phyloP scores from a whole-genome alignment of 495 filamentous ascomycete species.

The Penicillium macrosclerotiorum region DNA sequence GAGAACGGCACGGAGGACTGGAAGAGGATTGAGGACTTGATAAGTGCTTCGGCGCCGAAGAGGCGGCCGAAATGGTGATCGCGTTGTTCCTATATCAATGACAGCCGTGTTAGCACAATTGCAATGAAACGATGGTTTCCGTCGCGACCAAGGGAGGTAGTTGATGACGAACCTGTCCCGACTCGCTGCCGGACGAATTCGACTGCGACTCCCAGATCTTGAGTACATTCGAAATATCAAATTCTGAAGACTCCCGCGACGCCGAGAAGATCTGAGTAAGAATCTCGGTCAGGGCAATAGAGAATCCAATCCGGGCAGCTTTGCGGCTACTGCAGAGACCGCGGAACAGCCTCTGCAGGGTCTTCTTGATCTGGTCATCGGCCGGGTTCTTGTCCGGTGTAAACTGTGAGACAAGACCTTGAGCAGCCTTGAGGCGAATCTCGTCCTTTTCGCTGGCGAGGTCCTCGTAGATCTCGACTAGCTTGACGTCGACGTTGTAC shows the following conservation, averaged over 20 bases:
- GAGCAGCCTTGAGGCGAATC: conserved; percentile 48
- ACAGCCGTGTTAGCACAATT: conserved; percentile 13
- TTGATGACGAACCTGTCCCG: conserved; percentile 57
- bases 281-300: conserved; percentile 82
- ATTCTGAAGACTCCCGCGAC: conserved; percentile 32
- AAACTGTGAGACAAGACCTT: conserved; percentile 45
- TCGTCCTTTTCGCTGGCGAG: conserved; percentile 52
- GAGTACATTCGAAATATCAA: conserved; percentile 50
- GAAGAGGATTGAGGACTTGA: conserved; percentile 73
- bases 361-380: conserved; percentile 43
- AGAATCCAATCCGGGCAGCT: conserved; percentile 87
- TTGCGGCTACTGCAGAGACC: conserved; percentile 89
- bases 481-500: conserved; percentile 45
- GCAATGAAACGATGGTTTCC: too few species aligned
- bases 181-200: conserved; percentile 57
- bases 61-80: conserved; percentile 82
- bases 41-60: conserved; percentile 82
- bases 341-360: conserved; percentile 67
- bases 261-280: conserved; percentile 54
- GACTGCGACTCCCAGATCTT: conserved; percentile 68
- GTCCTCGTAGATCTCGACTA: conserved; percentile 57
- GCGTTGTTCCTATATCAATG: conserved; percentile 66
- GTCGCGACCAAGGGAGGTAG: too few species aligned
- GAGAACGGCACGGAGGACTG: conserved; percentile 41
- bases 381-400: conserved; percentile 39